Evolutionary conservation across 345 rosid species (phyloP).

Genomic region (Linum lewisii): DNA sequence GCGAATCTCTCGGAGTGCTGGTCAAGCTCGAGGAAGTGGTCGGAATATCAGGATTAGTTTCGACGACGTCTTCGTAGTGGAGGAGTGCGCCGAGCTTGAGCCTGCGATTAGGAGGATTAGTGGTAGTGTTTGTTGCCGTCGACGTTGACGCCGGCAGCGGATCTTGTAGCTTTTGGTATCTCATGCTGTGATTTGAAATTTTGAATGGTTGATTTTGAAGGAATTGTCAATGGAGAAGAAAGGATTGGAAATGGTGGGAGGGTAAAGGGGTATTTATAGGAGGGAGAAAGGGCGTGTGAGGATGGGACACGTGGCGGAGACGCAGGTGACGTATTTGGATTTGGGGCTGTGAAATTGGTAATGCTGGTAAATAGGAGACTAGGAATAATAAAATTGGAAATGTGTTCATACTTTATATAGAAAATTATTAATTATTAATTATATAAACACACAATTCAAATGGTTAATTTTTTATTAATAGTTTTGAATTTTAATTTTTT

Average conservation of each 20-base stretch:
- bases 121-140: conserved; percentile 8
- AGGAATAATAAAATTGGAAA: neutral
- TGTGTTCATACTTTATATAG: conserved; percentile 14
- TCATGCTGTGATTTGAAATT: too few relatives aligned
- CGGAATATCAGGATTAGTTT: conserved; percentile 20
- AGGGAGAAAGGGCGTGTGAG: conserved; percentile 1
- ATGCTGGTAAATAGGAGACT: conserved; percentile 13
- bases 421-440: too few relatives aligned
- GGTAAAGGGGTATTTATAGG: conserved; percentile 11
- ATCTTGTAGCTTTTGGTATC: conserved; percentile 12
- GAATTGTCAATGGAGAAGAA: too few relatives aligned
- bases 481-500: too few relatives aligned
- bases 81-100: conserved; percentile 52
- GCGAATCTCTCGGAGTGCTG: conserved; percentile 19
- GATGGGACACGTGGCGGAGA: conserved; percentile 30
- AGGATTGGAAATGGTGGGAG: conserved; percentile 10
- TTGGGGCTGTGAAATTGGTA: conserved; percentile 19
- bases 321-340: conserved; percentile 15
- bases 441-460: too few relatives aligned
- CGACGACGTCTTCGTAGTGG: conserved; percentile 32
- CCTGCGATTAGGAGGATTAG: conserved; percentile 20
- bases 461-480: too few relatives aligned
- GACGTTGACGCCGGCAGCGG: conserved; percentile 8
- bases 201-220: too few relatives aligned
- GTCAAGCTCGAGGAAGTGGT: conserved; percentile 18